phyloP scores from a whole-genome alignment of 2,329 filamentous ascomycete species.

The Monosporascus sp. region DNA sequence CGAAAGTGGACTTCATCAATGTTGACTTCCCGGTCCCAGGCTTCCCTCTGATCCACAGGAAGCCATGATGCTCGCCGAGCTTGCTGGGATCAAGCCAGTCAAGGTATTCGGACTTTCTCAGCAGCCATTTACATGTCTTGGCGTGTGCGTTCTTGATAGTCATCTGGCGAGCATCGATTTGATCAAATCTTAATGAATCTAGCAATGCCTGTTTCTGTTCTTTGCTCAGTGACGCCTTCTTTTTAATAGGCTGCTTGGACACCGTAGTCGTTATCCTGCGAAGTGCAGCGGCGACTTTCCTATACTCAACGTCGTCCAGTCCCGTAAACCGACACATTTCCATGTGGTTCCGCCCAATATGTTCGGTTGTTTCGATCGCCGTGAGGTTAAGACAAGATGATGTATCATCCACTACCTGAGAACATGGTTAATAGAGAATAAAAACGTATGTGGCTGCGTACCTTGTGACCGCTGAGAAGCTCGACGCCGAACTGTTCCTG shows the following conservation, averaged over 20 bases:
- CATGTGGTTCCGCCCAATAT: conserved; percentile 28
- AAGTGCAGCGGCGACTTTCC: background rate
- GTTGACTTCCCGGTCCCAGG: conserved; percentile 33
- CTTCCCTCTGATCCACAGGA: conserved; percentile 32
- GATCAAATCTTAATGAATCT: conserved; percentile 30
- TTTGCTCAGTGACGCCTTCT: background rate
- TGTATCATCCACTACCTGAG: conserved; percentile 24
- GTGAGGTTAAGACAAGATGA: conserved; percentile 29
- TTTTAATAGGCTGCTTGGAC: background rate
- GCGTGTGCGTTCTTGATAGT: conserved; percentile 29
- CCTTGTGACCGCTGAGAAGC: conserved; percentile 6
- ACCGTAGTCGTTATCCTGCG: background rate
- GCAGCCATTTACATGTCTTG: conserved; percentile 38
- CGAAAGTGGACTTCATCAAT: conserved; percentile 36
- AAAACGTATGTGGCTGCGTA: conserved; percentile 3
- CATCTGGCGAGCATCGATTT: conserved; percentile 32
- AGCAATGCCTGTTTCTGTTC: conserved; percentile 9
- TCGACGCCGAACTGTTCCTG: conserved; percentile 20
- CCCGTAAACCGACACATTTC: conserved; percentile 29
- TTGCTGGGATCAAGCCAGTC: conserved; percentile 31
- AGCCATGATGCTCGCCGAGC: conserved; percentile 11
- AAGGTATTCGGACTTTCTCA: conserved; percentile 27
- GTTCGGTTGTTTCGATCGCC: conserved; percentile 24
- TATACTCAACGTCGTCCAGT: conserved; percentile 20
- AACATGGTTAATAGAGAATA: background rate